phyloP scores from a whole-genome alignment of 1,139 yeast genomes.

The Arxiozyma slooffiae region DNA sequence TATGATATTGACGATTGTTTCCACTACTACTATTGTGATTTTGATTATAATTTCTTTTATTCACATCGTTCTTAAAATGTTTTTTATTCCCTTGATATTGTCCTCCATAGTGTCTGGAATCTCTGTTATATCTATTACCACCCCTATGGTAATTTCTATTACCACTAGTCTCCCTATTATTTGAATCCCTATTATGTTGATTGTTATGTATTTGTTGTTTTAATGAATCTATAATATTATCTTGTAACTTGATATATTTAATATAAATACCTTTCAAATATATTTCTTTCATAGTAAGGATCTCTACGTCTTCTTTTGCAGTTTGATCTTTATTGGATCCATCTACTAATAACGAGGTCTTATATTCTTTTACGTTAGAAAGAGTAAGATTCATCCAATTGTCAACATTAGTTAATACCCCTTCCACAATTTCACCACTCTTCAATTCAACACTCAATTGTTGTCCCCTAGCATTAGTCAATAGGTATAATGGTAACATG shows the following conservation, averaged over 20 bases:
- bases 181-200: conserved; percentile 19
- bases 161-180: conserved; percentile 28
- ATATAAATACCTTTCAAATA: conserved; percentile 81
- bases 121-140: conserved; percentile 12
- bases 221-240: conserved; percentile 71
- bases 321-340: neutral
- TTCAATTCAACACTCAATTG: conserved; percentile 85
- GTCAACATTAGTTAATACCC: conserved; percentile 78
- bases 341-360: conserved; percentile 31
- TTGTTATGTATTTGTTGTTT: conserved; percentile 40
- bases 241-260: conserved; percentile 57
- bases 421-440: conserved; percentile 83
- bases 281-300: conserved; percentile 61
- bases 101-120: conserved; percentile 5
- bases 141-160: conserved; percentile 14
- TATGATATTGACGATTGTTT: conserved; percentile 10
- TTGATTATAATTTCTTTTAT: conserved; percentile 12
- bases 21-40: conserved; percentile 13
- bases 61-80: conserved; percentile 3
- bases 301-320: conserved; percentile 29
- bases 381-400: conserved; percentile 93
- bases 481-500: conserved; percentile 77
- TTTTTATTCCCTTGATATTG: conserved; percentile 10
- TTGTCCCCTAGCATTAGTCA: conserved; percentile 86
- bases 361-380: conserved; percentile 56